phyloP scores from a whole-genome alignment of 768 basidiomycete genomes.

The Atractiella rhizophila region DNA sequence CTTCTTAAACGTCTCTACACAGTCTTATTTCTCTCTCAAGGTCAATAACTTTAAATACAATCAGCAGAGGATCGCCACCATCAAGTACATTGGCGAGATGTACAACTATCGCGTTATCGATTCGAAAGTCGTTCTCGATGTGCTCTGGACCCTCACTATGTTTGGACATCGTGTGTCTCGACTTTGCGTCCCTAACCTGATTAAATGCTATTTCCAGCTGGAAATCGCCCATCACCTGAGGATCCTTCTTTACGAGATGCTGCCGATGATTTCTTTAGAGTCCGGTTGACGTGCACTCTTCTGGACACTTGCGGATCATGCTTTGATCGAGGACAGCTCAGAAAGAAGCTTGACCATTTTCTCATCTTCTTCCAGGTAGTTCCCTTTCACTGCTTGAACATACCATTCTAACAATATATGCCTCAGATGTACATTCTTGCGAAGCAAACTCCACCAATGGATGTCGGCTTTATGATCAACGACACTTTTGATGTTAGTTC shows the following conservation, averaged over 20 bases:
- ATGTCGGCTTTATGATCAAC: slow-evolving; percentile 85
- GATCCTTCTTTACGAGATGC: slow-evolving; percentile 53
- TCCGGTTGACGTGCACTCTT: slow-evolving; percentile 70
- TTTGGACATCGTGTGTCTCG: slow-evolving; percentile 72
- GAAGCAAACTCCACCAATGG: slow-evolving; percentile 66
- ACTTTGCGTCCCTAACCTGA: not conserved
- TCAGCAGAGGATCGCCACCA: slow-evolving; percentile 66
- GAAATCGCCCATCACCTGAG: slow-evolving; percentile 61
- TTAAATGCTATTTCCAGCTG: slow-evolving; percentile 30
- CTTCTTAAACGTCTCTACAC: too few relatives aligned
- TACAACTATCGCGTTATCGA: slow-evolving; percentile 86
- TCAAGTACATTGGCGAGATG: slow-evolving; percentile 87
- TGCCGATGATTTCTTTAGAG: slow-evolving; percentile 86
- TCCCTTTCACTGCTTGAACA: slow-evolving; percentile 2
- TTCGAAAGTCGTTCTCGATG: slow-evolving; percentile 74
- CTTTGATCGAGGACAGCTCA: slow-evolving; percentile 79
- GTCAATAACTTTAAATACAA: slow-evolving; percentile 86
- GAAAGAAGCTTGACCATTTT: slow-evolving; percentile 78
- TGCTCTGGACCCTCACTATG: slow-evolving; percentile 74
- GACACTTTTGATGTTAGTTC: slow-evolving; percentile 50
- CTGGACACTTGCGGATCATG: slow-evolving; percentile 93
- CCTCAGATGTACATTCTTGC: slow-evolving; percentile 58
- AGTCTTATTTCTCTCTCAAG: slow-evolving; percentile 10
- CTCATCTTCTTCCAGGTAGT: slow-evolving; percentile 73
- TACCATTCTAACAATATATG: slow-evolving; percentile 18